Base-by-base conservation (phyloP, 257 asterid species). In the Gynochthodes officinalis region DNA sequence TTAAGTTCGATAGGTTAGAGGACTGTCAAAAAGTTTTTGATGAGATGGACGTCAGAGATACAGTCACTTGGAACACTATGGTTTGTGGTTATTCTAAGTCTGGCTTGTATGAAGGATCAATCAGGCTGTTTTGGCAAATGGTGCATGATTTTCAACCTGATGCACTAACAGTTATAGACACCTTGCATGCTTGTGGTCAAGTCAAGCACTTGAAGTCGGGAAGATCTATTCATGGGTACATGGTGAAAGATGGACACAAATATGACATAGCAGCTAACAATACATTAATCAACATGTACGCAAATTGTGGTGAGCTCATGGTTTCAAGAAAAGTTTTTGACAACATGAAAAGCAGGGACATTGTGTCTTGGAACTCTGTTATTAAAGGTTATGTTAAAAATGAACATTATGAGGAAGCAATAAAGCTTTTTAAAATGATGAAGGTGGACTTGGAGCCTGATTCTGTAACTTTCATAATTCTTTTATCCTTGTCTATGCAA, bases 361-460 rank as follows among this genome's bases (percentile, higher is more conserved):
- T 83, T 79, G 92, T 93, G 75, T 87, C 97, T 0, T 93, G 97
- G 91, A 90, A 93, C 85, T 86, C 96, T 28, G 71, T 89, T 21
- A 85, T 92, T 70, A 81, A 64, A 27, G 96, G 95, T 76, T 90
- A 80, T 75, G 66, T 80, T 37, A 90, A 86, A 37, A 79, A 77
- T 21, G 75, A 75, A 69, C 66, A 65, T 49, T 76, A 87, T 70
- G 75, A 75, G 72, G 96, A 90, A 77, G 92, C 95, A 65, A 32
- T 79, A 30, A 77, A 88, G 57, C 80, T 86, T 77, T 82, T 89
- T 71, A 80, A 77, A 73, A 79, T 71, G 79, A 85, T 87, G 97
- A 89, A 76, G 77, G 69, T 53, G 65, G 79, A 70, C 21, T 55
- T 76, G 57, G 87, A 83, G 62, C 90, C 93, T 46, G 97, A 93